These are phyloP conservation scores for Puccinia coronata DNA, from an alignment of 1,284 basidiomycete genomes.

Conservation along the genomic window DNA sequence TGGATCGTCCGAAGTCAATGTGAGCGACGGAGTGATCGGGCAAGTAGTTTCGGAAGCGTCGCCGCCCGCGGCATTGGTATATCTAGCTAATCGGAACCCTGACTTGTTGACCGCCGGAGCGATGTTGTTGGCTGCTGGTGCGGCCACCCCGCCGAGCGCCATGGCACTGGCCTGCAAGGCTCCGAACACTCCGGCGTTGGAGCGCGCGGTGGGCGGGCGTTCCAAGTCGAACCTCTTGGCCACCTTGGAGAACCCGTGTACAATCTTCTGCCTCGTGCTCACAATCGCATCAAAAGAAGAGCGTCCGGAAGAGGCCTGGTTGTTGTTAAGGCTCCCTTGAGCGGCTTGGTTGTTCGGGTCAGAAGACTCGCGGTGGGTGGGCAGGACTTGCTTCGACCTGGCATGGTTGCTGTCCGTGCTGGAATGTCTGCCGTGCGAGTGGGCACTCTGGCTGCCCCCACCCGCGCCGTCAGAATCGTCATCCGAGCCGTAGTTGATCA, in stretches of 20 bases:
- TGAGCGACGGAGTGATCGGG: background rate
- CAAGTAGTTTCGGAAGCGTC: background rate
- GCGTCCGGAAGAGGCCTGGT: background rate
- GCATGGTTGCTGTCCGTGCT: background rate
- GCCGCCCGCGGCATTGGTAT: background rate
- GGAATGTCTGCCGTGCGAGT: background rate
- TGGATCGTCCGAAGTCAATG: background rate
- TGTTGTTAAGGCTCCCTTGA: background rate
- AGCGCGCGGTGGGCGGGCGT: conserved; percentile 18
- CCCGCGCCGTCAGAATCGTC: conserved; percentile 30
- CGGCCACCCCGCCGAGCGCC: conserved; percentile 41
- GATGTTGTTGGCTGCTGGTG: conserved; percentile 26
- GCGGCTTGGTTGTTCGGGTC: background rate
- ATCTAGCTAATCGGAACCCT: conserved; percentile 34
- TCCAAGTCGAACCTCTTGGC: conserved; percentile 18
- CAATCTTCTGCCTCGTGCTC: background rate
- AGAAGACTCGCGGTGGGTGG: background rate
- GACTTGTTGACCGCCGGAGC: conserved; percentile 33
- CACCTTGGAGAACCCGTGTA: conserved; percentile 1
- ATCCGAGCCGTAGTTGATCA: conserved; percentile 43
- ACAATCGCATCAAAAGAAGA: conserved; percentile 3
- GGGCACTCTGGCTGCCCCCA: background rate
- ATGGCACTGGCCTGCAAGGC: conserved; percentile 49
- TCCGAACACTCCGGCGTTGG: conserved; percentile 39
- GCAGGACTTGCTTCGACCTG: background rate